Conservation (phyloP, 208 protist genomes). For the Leishmania mexicana region DNA sequence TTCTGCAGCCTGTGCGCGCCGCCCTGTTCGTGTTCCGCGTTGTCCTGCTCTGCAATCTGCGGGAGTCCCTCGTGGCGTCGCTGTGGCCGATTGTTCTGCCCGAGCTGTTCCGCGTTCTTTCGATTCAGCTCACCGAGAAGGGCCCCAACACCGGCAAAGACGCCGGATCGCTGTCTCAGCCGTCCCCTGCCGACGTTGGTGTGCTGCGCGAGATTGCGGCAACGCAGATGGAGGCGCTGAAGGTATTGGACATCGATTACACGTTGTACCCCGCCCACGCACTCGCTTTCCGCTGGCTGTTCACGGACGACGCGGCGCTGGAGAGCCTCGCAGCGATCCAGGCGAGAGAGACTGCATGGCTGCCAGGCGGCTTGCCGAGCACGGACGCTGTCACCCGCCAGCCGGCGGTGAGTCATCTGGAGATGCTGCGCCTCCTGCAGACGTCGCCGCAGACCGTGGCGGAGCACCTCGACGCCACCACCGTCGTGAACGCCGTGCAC, state of each 20-base stretch:
- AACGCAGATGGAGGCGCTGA: slow-evolving; percentile 67
- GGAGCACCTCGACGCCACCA: background rate
- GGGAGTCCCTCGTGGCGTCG: slow-evolving; percentile 30
- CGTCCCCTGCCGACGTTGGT: background rate
- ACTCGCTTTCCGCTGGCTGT: slow-evolving; percentile 35
- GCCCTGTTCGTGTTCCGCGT: slow-evolving; percentile 66
- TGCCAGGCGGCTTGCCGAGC: background rate
- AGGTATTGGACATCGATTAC: slow-evolving; percentile 56
- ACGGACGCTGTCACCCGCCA: background rate
- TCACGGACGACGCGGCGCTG: slow-evolving; percentile 26
- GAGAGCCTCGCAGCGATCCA: slow-evolving; percentile 11
- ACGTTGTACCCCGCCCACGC: slow-evolving; percentile 40
- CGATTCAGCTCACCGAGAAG: background rate
- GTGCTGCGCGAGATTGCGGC: slow-evolving; percentile 36
- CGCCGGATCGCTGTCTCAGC: background rate
- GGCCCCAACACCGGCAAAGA: background rate
- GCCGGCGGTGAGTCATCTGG: slow-evolving; percentile 16
- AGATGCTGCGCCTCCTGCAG: slow-evolving; percentile 24
- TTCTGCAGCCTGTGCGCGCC: slow-evolving; percentile 35
- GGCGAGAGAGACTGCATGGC: background rate
- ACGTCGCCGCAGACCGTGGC: background rate
- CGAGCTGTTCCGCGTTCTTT: slow-evolving; percentile 28
- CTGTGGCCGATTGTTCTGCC: slow-evolving; percentile 63
- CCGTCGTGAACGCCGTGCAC: slow-evolving; percentile 11
- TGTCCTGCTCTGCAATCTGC: slow-evolving; percentile 39